These are phyloP conservation scores for Leccinum disarticulatum DNA, from an alignment of 768 basidiomycete species.

Conservation along the genomic window DNA sequence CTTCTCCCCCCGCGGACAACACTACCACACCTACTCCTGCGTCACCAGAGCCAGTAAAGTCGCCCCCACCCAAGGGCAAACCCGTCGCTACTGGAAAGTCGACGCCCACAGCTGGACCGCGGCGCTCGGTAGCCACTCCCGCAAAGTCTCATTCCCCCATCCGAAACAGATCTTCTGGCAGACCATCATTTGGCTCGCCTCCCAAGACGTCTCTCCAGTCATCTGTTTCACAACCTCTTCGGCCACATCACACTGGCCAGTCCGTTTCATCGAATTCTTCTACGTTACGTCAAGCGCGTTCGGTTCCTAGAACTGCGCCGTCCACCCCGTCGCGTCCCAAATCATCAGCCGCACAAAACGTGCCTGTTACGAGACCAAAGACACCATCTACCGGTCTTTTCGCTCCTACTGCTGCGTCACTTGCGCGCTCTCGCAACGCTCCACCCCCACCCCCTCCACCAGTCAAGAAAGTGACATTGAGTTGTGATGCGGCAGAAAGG, in stretches of 20 bases:
- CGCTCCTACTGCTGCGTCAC: slow-evolving; percentile 81
- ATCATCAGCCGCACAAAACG: slow-evolving; percentile 30
- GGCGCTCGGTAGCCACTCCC: slow-evolving; percentile 23
- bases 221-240: slow-evolving; percentile 38
- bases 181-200: slow-evolving; percentile 26
- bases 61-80: slow-evolving; percentile 25
- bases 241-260: slow-evolving; percentile 42
- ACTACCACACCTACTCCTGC: slow-evolving; percentile 23
- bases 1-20: slow-evolving; percentile 16
- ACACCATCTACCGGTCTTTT: slow-evolving; percentile 68
- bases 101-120: slow-evolving; percentile 22
- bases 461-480: slow-evolving; percentile 53
- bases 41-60: slow-evolving; percentile 21
- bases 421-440: slow-evolving; percentile 65
- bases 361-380: slow-evolving; percentile 44
- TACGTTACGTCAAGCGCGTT: slow-evolving; percentile 26
- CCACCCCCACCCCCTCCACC: slow-evolving; percentile 47
- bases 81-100: slow-evolving; percentile 18
- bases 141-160: slow-evolving; percentile 31
- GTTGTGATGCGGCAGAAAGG: slow-evolving; percentile 57
- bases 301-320: slow-evolving; percentile 31
- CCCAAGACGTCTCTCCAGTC: slow-evolving; percentile 33
- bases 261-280: slow-evolving; percentile 37
- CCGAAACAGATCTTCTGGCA: slow-evolving; percentile 19
- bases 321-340: slow-evolving; percentile 38